Evolutionary conservation across 495 filamentous ascomycete species (phyloP).

Genomic region (Annulohypoxylon moriforme): DNA sequence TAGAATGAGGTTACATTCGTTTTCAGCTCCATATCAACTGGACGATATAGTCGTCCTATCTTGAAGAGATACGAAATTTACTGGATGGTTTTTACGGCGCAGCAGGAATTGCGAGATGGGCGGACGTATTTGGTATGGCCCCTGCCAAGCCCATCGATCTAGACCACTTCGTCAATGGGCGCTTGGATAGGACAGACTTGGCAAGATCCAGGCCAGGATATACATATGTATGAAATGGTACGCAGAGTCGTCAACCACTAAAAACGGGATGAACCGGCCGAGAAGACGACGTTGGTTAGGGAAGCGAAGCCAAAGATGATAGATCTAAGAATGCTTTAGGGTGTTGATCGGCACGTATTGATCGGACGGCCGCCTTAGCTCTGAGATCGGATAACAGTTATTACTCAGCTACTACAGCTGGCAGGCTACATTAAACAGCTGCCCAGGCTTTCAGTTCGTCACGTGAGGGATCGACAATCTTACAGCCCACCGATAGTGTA

Average conservation of each 20-base stretch:
- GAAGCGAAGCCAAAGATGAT: not conserved
- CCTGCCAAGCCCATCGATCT: conserved; percentile 5
- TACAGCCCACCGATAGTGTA: not conserved
- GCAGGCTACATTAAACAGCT: not conserved
- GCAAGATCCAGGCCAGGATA: not conserved
- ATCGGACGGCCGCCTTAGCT: not conserved
- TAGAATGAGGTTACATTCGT: conserved; percentile 11
- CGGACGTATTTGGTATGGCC: not conserved
- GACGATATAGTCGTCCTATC: too few relatives aligned
- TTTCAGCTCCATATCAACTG: not conserved
- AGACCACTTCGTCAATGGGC: not conserved
- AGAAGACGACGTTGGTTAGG: not conserved
- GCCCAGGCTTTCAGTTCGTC: not conserved
- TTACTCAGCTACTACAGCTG: not conserved
- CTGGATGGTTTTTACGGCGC: not conserved
- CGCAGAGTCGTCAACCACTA: not conserved
- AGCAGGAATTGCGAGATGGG: conserved; percentile 6
- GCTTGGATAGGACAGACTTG: not conserved
- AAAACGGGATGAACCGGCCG: conserved; percentile 1
- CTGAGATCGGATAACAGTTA: not conserved
- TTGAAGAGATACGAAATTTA: not conserved
- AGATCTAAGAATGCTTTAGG: not conserved
- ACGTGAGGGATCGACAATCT: not conserved
- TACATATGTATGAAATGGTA: not conserved
- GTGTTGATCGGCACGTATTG: not conserved